Evolutionary conservation across 805 yeast species (phyloP).

Genomic region (Metschnikowia chrysomelidarum): DNA sequence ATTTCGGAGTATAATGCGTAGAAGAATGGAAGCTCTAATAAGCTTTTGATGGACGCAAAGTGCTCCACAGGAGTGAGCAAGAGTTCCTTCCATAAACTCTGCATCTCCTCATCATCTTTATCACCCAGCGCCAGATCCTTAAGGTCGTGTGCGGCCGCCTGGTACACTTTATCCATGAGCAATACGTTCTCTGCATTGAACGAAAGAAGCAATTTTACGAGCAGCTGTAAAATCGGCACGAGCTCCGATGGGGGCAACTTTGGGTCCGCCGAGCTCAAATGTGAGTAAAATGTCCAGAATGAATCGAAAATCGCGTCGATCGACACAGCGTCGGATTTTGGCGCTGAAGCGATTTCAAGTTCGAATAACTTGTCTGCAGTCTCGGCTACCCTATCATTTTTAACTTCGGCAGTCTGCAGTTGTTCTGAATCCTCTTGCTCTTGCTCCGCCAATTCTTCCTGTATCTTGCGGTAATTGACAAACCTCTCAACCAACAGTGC

Average conservation of each 20-base stretch:
- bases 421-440: conserved; percentile 5
- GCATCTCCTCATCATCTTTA: conserved; percentile 19
- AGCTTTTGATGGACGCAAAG: conserved; percentile 37
- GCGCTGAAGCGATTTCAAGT: too few species aligned
- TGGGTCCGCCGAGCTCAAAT: conserved; percentile 55
- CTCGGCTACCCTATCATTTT: neutral
- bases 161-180: conserved; percentile 60
- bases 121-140: conserved; percentile 11
- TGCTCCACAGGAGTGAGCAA: conserved; percentile 49
- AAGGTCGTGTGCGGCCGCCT: conserved; percentile 49
- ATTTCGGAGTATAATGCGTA: conserved; percentile 49
- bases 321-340: conserved; percentile 3
- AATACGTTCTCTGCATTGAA: conserved; percentile 63
- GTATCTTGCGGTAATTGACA: conserved; percentile 43
- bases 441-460: conserved; percentile 26
- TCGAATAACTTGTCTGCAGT: too few species aligned
- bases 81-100: conserved; percentile 42
- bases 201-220: conserved; percentile 59
- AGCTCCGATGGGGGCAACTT: conserved; percentile 67
- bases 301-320: conserved; percentile 49
- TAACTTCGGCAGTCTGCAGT: conserved; percentile 1
- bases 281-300: conserved; percentile 64
- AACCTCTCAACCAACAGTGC: conserved; percentile 72
- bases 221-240: conserved; percentile 61
- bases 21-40: conserved; percentile 49